Conservation (phyloP, 140 eudicot species). For the Oenanthe javanica region DNA sequence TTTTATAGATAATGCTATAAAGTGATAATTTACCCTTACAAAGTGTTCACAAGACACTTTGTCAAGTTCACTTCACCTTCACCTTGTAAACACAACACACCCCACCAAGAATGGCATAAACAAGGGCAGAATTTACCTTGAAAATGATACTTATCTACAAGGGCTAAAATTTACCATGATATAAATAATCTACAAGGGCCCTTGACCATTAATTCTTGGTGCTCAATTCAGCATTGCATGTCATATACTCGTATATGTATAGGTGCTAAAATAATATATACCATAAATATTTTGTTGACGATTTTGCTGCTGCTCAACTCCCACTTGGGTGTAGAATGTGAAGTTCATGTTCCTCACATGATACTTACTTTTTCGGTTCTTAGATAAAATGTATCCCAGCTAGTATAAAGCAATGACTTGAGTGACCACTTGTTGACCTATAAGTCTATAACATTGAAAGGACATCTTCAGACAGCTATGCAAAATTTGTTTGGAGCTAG, state of each 20-base stretch:
- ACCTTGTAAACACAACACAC: too few relatives aligned
- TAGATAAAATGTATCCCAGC: background rate
- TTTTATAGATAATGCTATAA: too few relatives aligned
- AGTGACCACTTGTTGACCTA: background rate
- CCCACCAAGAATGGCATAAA: too few relatives aligned
- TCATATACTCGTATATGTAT: background rate
- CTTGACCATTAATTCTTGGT: background rate
- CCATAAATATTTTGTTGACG: background rate
- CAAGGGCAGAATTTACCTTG: too few relatives aligned
- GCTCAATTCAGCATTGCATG: background rate
- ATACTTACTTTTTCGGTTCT: background rate
- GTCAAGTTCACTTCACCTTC: too few relatives aligned
- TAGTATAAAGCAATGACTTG: background rate
- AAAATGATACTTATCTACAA: background rate
- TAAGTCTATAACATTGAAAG: background rate
- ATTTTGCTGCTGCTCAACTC: background rate
- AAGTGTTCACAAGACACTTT: too few relatives aligned
- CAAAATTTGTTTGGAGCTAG: background rate
- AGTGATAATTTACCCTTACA: too few relatives aligned
- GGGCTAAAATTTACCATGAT: background rate
- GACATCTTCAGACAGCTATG: conserved; percentile 1
- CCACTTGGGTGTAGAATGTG: background rate
- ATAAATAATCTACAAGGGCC: background rate
- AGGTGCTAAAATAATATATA: background rate
- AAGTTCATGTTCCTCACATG: background rate